These are phyloP conservation scores for Penicillium polonicum DNA, from an alignment of 2,329 filamentous ascomycete genomes.

Conservation along the genomic window DNA sequence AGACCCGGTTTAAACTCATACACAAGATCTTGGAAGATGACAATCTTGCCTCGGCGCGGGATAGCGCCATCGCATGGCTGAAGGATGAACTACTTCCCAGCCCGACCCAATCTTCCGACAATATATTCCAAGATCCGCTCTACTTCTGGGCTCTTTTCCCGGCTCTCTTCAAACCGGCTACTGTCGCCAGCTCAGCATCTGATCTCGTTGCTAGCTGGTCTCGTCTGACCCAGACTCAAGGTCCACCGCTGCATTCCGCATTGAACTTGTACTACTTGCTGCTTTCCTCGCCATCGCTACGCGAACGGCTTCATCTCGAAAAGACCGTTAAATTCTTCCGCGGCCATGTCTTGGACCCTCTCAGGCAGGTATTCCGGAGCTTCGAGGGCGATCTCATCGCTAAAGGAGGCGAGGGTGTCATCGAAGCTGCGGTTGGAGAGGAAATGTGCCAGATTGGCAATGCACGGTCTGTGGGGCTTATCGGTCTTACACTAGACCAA, in stretches of 20 bases:
- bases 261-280: slow-evolving; percentile 61
- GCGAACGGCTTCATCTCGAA: slow-evolving; percentile 48
- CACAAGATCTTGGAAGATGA: slow-evolving; percentile 56
- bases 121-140: slow-evolving; percentile 38
- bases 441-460: slow-evolving; percentile 36
- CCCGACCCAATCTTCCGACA: slow-evolving; percentile 16
- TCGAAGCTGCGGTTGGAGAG: slow-evolving; percentile 36
- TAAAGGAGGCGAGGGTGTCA: slow-evolving; percentile 40
- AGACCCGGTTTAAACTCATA: slow-evolving; percentile 55
- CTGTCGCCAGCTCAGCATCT: slow-evolving; percentile 41
- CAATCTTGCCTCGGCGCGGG: slow-evolving; percentile 54
- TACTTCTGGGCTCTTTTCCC: slow-evolving; percentile 48
- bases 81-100: slow-evolving; percentile 59
- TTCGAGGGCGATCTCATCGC: slow-evolving; percentile 34
- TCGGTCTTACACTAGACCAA: slow-evolving; percentile 35
- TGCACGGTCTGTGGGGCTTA: slow-evolving; percentile 36
- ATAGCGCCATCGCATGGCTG: slow-evolving; percentile 59
- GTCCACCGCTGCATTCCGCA: slow-evolving; percentile 53
- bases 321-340: slow-evolving; percentile 36
- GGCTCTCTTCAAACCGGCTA: slow-evolving; percentile 52
- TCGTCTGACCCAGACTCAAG: slow-evolving; percentile 49
- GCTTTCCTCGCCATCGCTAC: slow-evolving; percentile 50
- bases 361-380: slow-evolving; percentile 33
- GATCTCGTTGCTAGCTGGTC: slow-evolving; percentile 47
- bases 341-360: slow-evolving; percentile 32